Conservation (phyloP, 345 rosid species). For the Litchi chinensis region DNA sequence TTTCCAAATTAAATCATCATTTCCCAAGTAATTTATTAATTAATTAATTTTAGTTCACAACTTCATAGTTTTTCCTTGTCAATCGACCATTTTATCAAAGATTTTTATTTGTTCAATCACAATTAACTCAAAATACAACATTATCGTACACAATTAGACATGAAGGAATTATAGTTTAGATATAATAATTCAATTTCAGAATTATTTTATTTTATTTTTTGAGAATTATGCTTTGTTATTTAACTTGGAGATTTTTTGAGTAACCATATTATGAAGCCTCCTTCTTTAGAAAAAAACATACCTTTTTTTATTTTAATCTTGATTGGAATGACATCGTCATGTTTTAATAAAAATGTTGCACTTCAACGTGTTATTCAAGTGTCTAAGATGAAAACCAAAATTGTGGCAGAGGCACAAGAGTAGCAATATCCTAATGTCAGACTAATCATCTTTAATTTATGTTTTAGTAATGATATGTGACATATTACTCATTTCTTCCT, state of each 20-base stretch:
- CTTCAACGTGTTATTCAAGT: neutral
- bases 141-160: neutral
- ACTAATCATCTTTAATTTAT: constrained; percentile 5
- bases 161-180: neutral
- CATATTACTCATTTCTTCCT: neutral
- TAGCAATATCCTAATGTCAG: neutral
- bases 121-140: neutral
- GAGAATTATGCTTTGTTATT: neutral
- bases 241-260: neutral
- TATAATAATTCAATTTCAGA: neutral
- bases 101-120: neutral
- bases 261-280: neutral
- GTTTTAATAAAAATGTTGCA: neutral
- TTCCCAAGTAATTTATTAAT: neutral
- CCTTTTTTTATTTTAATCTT: neutral
- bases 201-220: too few species aligned
- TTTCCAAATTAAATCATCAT: neutral
- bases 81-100: neutral
- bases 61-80: neutral
- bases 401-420: neutral
- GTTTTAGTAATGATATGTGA: neutral
- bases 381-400: neutral
- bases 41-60: neutral
- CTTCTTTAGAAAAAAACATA: too few species aligned
- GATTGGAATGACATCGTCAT: neutral